Conservation (phyloP, 2,329 filamentous ascomycete species). For the Phaeosphaeriaceae sp. region DNA sequence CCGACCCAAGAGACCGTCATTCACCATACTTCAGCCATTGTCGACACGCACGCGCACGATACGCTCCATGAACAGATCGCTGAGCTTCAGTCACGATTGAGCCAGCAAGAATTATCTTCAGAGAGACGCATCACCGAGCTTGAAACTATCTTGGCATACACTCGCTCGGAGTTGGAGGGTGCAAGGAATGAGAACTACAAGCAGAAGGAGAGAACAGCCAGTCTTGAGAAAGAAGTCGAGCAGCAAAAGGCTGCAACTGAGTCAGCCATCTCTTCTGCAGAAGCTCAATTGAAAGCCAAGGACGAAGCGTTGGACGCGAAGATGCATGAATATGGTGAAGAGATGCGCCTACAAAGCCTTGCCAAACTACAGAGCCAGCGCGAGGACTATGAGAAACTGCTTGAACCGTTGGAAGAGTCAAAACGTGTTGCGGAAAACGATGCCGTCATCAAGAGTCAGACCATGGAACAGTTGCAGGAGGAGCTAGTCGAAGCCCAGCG, state of each 20-base stretch:
- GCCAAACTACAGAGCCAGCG: slow-evolving; percentile 36
- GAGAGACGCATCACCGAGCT: slow-evolving; percentile 44
- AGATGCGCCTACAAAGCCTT: slow-evolving; percentile 33
- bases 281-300: slow-evolving; percentile 24
- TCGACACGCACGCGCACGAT: slow-evolving; percentile 17
- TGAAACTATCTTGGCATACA: slow-evolving; percentile 44
- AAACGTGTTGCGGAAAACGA: slow-evolving; percentile 24
- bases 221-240: slow-evolving; percentile 24
- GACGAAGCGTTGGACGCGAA: slow-evolving; percentile 29
- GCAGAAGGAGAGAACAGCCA: slow-evolving; percentile 32
- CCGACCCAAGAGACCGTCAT: slow-evolving; percentile 46
- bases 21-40: slow-evolving; percentile 32
- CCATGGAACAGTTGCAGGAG: slow-evolving; percentile 21
- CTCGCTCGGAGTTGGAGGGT: slow-evolving; percentile 40
- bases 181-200: slow-evolving; percentile 39
- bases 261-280: slow-evolving; percentile 8
- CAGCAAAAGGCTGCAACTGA: slow-evolving; percentile 20
- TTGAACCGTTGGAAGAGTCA: slow-evolving; percentile 23
- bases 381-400: slow-evolving; percentile 31
- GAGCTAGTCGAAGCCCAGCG: slow-evolving; percentile 22
- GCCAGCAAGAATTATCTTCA: slow-evolving; percentile 37
- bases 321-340: slow-evolving; percentile 38
- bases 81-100: slow-evolving; percentile 33
- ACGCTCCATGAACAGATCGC: slow-evolving; percentile 26
- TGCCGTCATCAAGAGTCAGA: slow-evolving; percentile 11